A percentile compares a stretch with the other conserved stretches of the same genome.
These are phyloP conservation scores for Colletotrichum cereale DNA, from an alignment of 2,329 filamentous ascomycete species.

Conservation along the genomic window DNA sequence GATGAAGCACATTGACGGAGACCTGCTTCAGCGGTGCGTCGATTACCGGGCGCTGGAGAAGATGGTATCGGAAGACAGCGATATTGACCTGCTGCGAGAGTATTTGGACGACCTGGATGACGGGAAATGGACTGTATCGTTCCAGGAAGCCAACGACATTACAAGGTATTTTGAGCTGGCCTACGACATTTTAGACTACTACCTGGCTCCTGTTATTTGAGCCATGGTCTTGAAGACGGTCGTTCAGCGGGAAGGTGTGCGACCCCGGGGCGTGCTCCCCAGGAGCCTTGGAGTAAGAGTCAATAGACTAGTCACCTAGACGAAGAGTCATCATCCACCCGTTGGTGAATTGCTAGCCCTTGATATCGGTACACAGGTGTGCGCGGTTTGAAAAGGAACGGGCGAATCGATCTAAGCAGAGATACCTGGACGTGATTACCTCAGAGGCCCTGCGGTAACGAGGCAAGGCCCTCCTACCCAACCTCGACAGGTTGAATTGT, in stretches of 20 bases:
- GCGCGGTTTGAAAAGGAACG: background rate
- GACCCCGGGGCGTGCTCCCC: background rate
- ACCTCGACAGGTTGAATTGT: background rate
- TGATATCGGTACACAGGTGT: background rate
- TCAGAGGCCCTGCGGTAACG: background rate
- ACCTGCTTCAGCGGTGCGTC: conserved; percentile 70
- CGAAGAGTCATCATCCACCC: background rate
- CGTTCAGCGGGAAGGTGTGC: background rate
- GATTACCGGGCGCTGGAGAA: conserved; percentile 59
- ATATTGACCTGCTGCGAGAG: conserved; percentile 58
- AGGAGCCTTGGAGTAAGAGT: background rate
- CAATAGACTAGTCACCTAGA: background rate
- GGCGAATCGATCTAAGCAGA: background rate
- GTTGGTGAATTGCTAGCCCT: background rate
- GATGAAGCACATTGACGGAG: conserved; percentile 76
- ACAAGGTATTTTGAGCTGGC: conserved; percentile 60
- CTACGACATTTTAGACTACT: conserved; percentile 67
- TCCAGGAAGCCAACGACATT: conserved; percentile 45
- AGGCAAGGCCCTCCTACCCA: background rate
- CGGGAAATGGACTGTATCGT: conserved; percentile 54
- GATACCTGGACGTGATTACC: background rate
- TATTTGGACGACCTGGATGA: conserved; percentile 64
- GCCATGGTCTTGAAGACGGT: background rate
- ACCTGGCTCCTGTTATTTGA: conserved; percentile 64
- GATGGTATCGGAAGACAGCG: conserved; percentile 52